Evolutionary conservation across 78 protist species (phyloP), one percentile per base, ranked within the genome.

Genomic region (Emiliania huxleyi): DNA sequence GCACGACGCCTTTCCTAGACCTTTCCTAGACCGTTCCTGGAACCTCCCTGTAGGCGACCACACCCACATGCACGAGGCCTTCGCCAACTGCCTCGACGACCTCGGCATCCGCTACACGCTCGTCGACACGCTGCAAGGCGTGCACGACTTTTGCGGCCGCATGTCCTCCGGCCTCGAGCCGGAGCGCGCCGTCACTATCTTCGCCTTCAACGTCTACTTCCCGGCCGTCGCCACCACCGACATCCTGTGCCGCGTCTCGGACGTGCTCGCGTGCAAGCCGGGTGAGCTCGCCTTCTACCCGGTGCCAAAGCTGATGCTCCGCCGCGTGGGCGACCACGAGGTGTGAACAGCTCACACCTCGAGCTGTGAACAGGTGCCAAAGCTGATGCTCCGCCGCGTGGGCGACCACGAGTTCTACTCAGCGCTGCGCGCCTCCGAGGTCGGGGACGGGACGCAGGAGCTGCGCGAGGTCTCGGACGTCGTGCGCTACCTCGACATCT

Each of bases 351-450:
- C 91, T 12, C 91, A n/a, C n/a, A n/a, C n/a, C n/a, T n/a, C n/a
- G n/a, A n/a, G n/a, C n/a, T n/a, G n/a, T n/a, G n/a, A n/a, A n/a
- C n/a, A n/a, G n/a, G n/a, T n/a, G n/a, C n/a, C n/a, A n/a, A n/a
- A n/a, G n/a, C 91, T 88, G 49, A 88, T 38, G 55, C 55, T 88
- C 49, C 91, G 91, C 52, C 91, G 91, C 83, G 91, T 88, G 37
- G 91, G 91, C 45, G 91, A 88, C 91, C 91, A 88, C 79, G 91
- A 88, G 55, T 77, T n/a, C n/a, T n/a, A n/a, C n/a, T n/a, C n/a
- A n/a, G n/a, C n/a, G n/a, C n/a, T n/a, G n/a, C n/a, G n/a, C n/a
- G n/a, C n/a, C n/a, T n/a, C 91, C 42, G 91, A 88, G 91, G 52
- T 88, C 46, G 91, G 91, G 35, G 91, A 88, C 79, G 91, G 91